Conservation (phyloP, 768 basidiomycete genomes). For the Leccinum aurantiacum region DNA sequence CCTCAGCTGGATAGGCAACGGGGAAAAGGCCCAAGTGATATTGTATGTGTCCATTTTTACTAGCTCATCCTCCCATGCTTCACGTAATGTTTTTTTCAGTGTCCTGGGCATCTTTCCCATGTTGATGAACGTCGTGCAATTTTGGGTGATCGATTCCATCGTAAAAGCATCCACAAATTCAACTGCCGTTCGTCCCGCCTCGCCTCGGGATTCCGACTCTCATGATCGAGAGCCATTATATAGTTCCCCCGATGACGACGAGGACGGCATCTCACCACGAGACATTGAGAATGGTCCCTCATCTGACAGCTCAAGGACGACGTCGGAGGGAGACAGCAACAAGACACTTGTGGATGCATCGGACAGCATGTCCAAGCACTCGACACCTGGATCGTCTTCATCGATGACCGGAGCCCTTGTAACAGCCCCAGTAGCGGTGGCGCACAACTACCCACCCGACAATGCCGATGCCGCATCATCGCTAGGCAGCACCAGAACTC, state of each 20-base stretch:
- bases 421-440: conserved; percentile 3
- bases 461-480: conserved; percentile 37
- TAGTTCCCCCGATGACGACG: conserved; percentile 53
- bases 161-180: conserved; percentile 65
- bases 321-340: conserved; percentile 24
- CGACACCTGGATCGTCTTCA: conserved; percentile 16
- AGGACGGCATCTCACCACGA: conserved; percentile 27
- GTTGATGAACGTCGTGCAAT: conserved; percentile 86
- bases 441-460: conserved; percentile 58
- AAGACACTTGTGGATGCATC: conserved; percentile 22
- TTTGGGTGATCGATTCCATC: conserved; percentile 94
- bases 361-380: conserved; percentile 14
- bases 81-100: conserved; percentile 36
- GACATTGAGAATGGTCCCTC: conserved; percentile 50
- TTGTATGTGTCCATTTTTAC: conserved; percentile 55
- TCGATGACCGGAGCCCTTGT: conserved; percentile 11
- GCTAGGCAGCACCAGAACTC: conserved; percentile 22
- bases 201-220: conserved; percentile 38
- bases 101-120: conserved; percentile 93
- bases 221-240: conserved; percentile 66
- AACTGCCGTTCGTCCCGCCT: conserved; percentile 41
- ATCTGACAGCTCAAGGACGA: conserved; percentile 37
- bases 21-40: conserved; percentile 70
- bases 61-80: conserved; percentile 2
- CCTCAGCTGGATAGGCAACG: conserved; percentile 71